Evolutionary conservation across 2,329 filamentous ascomycete species (phyloP).

Genomic region (Harringtonia aguacate): DNA sequence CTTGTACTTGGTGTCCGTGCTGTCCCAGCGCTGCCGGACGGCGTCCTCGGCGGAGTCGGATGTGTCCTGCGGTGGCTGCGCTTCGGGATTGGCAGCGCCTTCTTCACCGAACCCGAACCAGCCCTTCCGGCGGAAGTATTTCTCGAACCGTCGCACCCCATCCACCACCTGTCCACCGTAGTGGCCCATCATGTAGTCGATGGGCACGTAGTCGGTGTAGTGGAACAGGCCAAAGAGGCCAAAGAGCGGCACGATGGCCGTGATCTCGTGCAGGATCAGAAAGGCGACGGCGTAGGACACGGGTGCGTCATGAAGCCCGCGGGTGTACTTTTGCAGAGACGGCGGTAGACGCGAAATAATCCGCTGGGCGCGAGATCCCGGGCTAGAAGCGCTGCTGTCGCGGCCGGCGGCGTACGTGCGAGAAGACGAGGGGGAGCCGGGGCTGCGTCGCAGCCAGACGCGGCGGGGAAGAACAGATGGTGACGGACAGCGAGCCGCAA

Average conservation of each 20-base stretch:
- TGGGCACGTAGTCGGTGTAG: slow-evolving; percentile 63
- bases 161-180: slow-evolving; percentile 42
- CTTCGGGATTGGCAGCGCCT: slow-evolving; percentile 17
- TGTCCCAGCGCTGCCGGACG: slow-evolving; percentile 25
- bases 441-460: no score
- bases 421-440: not conserved
- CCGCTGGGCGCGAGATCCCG: slow-evolving; percentile 25
- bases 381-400: not conserved
- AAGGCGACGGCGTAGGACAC: slow-evolving; percentile 78
- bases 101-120: slow-evolving; percentile 58
- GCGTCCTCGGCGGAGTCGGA: slow-evolving; percentile 11
- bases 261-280: slow-evolving; percentile 82
- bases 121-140: slow-evolving; percentile 66
- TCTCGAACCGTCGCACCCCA: slow-evolving; percentile 63
- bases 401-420: slow-evolving; percentile 1
- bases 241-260: slow-evolving; percentile 70
- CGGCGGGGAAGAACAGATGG: no score
- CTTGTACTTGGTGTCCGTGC: slow-evolving; percentile 36
- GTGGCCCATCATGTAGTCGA: slow-evolving; percentile 36
- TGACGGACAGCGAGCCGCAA: no score
- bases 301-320: slow-evolving; percentile 63
- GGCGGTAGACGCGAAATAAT: slow-evolving; percentile 48
- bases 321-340: slow-evolving; percentile 59
- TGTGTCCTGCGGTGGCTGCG: slow-evolving; percentile 8
- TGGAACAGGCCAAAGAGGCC: slow-evolving; percentile 70